These are phyloP conservation scores for Echinochloa phyllopogon DNA, from an alignment of 176 grass and related monocot genomes.

Conservation along the genomic window DNA sequence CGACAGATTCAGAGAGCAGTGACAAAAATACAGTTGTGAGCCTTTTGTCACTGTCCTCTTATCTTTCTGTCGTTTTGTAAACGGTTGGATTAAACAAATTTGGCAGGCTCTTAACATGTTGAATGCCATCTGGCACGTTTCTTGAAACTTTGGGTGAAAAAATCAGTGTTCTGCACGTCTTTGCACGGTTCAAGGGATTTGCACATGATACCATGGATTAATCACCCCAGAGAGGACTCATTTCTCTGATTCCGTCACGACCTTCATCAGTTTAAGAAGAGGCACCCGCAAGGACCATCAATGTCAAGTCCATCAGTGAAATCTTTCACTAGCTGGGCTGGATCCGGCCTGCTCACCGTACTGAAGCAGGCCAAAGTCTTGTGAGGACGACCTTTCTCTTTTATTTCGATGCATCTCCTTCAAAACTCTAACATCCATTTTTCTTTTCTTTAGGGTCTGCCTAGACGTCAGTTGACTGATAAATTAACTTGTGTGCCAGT, in stretches of 20 bases:
- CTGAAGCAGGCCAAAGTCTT: constrained; percentile 21
- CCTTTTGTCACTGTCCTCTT: constrained; percentile 7
- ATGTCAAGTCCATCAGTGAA: constrained; percentile 3
- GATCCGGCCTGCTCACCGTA: not conserved
- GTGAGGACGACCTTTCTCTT: not conserved
- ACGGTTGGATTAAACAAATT: not conserved
- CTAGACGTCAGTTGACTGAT: not conserved
- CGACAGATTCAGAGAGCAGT: not conserved
- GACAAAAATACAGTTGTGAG: not conserved
- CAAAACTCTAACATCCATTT: not conserved
- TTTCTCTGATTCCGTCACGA: constrained; percentile 4
- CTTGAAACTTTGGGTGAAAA: not conserved
- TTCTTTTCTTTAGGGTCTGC: not conserved
- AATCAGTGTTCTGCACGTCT: not conserved
- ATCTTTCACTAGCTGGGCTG: not conserved
- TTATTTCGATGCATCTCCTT: not conserved
- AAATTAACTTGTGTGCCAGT: too few relatives aligned
- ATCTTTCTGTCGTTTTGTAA: constrained; percentile 4
- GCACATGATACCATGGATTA: not conserved
- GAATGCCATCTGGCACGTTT: not conserved
- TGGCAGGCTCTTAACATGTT: constrained; percentile 10
- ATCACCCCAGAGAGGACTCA: not conserved
- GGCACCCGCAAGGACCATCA: not conserved
- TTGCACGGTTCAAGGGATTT: not conserved
- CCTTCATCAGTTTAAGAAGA: too few relatives aligned